These are phyloP conservation scores for Daedalea quercina DNA, from an alignment of 768 basidiomycete species.

Conservation along the genomic window DNA sequence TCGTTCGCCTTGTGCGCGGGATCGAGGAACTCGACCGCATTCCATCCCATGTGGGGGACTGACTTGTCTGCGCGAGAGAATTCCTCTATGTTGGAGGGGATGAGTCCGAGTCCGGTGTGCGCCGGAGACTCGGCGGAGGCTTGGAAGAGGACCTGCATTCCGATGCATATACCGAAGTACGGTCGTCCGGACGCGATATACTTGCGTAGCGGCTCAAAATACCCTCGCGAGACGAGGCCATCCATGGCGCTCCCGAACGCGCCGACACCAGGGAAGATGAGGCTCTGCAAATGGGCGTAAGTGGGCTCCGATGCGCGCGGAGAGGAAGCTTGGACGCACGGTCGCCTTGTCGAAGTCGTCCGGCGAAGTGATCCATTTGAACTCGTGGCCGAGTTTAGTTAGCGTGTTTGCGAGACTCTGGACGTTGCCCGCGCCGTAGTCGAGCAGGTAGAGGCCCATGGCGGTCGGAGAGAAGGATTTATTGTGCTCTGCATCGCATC, in stretches of 20 bases:
- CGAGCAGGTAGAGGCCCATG: conserved; percentile 79
- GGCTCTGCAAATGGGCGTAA: conserved; percentile 46
- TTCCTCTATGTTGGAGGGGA: conserved; percentile 72
- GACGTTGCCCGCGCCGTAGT: conserved; percentile 95
- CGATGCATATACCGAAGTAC: conserved; percentile 98
- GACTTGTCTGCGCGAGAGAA: conserved; percentile 73
- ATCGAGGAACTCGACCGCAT: conserved; percentile 58
- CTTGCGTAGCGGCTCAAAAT: conserved; percentile 70
- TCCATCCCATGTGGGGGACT: conserved; percentile 99
- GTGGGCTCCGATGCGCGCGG: conserved; percentile 5
- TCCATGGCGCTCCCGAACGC: conserved; percentile 85
- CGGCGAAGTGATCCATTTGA: conserved; percentile 80
- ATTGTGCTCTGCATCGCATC: not conserved
- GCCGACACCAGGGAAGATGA: conserved; percentile 97
- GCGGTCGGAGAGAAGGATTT: conserved; percentile 1
- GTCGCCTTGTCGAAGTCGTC: conserved; percentile 84
- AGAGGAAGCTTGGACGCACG: conserved; percentile 34
- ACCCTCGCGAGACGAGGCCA: conserved; percentile 63
- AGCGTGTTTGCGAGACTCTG: conserved; percentile 92
- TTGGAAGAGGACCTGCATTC: conserved; percentile 92
- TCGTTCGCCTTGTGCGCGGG: conserved; percentile 34
- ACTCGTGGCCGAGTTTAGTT: conserved; percentile 73
- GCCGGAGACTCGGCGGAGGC: conserved; percentile 74
- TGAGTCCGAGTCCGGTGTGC: conserved; percentile 69
- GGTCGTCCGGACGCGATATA: conserved; percentile 87